Evolutionary conservation across 1,284 basidiomycete species (phyloP).

Genomic region (Ceratobasidium theobromae): DNA sequence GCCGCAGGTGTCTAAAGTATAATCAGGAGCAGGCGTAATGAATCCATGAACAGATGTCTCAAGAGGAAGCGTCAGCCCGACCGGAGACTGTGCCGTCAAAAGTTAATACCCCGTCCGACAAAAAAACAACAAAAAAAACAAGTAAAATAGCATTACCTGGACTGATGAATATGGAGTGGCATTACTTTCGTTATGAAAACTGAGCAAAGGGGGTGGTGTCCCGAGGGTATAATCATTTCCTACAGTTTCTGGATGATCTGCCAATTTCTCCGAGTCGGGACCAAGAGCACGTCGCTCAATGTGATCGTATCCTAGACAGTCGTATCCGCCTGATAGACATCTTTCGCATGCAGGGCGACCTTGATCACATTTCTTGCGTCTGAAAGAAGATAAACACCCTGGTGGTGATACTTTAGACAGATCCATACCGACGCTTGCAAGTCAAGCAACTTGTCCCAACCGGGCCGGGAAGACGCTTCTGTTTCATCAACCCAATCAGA

Average conservation of each 20-base stretch:
- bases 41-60: not conserved
- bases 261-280: no score
- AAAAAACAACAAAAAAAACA: no score
- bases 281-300: not conserved
- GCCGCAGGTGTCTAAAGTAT: not conserved
- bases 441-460: conserved; percentile 2
- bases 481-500: not conserved
- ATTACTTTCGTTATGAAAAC: not conserved
- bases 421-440: not conserved
- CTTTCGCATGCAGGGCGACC: not conserved
- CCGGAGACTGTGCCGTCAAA: not conserved
- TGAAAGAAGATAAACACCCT: not conserved
- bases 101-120: not conserved
- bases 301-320: conserved; percentile 1
- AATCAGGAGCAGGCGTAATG: not conserved
- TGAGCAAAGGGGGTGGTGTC: not conserved
- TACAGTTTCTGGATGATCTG: no score
- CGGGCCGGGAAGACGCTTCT: conserved; percentile 4
- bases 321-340: not conserved
- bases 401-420: not conserved
- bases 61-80: not conserved
- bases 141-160: not conserved
- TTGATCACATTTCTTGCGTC: not conserved
- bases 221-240: no score
- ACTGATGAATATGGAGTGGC: not conserved